Evolutionary conservation across 192 early-diverging fungal genomes (phyloP).

Genomic region (Coemansia sp.): DNA sequence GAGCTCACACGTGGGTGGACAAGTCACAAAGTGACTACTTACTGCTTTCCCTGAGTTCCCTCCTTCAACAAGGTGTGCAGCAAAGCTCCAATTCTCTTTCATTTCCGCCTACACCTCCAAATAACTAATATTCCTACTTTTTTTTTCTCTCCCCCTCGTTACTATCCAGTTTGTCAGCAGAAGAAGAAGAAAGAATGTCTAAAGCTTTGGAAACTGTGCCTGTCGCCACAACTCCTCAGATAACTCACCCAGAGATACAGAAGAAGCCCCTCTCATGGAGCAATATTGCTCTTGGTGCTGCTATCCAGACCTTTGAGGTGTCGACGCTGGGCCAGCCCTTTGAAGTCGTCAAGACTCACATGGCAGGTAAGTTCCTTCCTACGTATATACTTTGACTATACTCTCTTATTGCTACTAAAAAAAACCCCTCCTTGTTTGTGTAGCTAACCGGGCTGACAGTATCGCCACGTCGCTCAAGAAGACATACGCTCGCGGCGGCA

Average conservation of each 20-base stretch:
- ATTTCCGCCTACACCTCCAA: not conserved
- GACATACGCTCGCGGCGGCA: slow-evolving; percentile 81
- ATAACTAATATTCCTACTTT: not conserved
- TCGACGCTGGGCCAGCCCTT: slow-evolving; percentile 94
- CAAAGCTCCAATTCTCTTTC: not conserved
- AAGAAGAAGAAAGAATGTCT: slow-evolving; percentile 17
- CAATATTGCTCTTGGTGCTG: slow-evolving; percentile 87
- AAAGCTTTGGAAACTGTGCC: slow-evolving; percentile 22
- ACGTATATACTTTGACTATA: not conserved
- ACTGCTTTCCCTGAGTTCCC: slow-evolving; percentile 2
- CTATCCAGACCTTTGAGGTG: slow-evolving; percentile 88
- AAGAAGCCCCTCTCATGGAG: slow-evolving; percentile 87
- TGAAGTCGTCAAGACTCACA: slow-evolving; percentile 94
- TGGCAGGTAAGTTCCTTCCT: slow-evolving; percentile 60
- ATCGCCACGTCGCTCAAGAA: slow-evolving; percentile 69
- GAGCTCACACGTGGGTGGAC: not conserved
- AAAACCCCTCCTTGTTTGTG: not conserved
- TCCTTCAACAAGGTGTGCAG: not conserved
- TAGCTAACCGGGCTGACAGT: slow-evolving; percentile 81
- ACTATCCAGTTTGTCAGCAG: slow-evolving; percentile 4
- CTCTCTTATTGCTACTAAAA: not conserved
- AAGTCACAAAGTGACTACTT: not conserved
- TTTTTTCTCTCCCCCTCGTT: not conserved
- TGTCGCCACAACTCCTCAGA: not conserved
- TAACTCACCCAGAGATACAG: slow-evolving; percentile 36